Evolutionary conservation across 768 basidiomycete genomes (phyloP).

Genomic region (Trametes meyenii): DNA sequence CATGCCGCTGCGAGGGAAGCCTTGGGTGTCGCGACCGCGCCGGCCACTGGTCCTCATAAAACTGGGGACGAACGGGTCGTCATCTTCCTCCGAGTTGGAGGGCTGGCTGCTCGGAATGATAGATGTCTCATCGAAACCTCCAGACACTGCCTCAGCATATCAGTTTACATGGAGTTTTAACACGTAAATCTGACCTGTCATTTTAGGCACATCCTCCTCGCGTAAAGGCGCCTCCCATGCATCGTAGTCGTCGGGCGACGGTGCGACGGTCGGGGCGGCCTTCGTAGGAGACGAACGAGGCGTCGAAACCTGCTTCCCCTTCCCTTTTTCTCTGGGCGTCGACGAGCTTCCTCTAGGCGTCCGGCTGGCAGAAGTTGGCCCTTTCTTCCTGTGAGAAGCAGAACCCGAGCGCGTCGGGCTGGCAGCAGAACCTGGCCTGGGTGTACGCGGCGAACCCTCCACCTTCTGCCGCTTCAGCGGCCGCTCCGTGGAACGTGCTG

Average conservation of each 20-base stretch:
- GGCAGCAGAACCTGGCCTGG: not conserved
- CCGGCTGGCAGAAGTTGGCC: not conserved
- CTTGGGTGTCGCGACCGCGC: not conserved
- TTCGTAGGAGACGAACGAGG: not conserved
- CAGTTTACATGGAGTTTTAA: too few relatives aligned
- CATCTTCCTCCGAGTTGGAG: not conserved
- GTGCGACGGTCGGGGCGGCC: not conserved
- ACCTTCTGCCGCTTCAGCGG: conserved; percentile 13
- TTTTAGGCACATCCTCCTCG: not conserved
- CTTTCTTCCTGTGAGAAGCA: not conserved
- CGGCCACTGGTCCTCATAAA: conserved; percentile 9
- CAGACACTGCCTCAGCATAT: not conserved
- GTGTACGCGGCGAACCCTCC: not conserved
- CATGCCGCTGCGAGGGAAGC: not conserved
- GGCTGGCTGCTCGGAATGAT: conserved; percentile 14
- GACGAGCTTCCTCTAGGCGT: not conserved
- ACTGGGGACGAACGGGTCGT: conserved; percentile 16
- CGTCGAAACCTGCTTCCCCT: not conserved
- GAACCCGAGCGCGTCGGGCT: not conserved
- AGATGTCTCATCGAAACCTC: not conserved
- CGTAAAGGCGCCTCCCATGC: conserved; percentile 19
- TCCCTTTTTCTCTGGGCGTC: not conserved
- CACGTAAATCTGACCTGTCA: not conserved
- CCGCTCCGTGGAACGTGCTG: conserved; percentile 1
- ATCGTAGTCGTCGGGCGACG: conserved; percentile 16